These are phyloP conservation scores for Drechslerella dactyloides DNA, from an alignment of 2,329 filamentous ascomycete genomes.

Conservation along the genomic window DNA sequence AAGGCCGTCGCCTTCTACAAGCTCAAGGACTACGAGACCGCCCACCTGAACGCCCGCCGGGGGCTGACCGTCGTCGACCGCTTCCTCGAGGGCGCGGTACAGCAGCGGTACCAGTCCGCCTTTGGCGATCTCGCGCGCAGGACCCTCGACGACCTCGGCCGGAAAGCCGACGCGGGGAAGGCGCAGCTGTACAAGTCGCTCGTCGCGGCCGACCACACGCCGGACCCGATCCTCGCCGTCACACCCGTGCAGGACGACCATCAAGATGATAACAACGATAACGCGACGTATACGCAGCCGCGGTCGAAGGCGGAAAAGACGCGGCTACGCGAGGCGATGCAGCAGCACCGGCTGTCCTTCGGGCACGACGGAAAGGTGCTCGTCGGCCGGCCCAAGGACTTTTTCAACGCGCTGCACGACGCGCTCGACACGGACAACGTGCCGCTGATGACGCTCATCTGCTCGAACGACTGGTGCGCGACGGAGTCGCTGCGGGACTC, in stretches of 20 bases:
- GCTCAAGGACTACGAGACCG: conserved; percentile 39
- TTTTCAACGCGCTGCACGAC: conserved; percentile 39
- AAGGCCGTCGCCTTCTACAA: conserved; percentile 45
- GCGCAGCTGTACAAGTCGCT: conserved; percentile 35
- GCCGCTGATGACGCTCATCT: conserved; percentile 40
- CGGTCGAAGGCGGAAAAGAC: conserved; percentile 21
- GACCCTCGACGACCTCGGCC: conserved; percentile 36
- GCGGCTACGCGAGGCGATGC: conserved; percentile 27
- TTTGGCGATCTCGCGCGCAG: conserved; percentile 37
- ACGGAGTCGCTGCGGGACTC: conserved; percentile 26
- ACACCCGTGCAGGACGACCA: conserved; percentile 20
- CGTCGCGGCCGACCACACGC: conserved; percentile 10
- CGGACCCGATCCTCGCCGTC: conserved; percentile 37
- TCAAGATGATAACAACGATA: not conserved
- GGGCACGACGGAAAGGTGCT: conserved; percentile 40
- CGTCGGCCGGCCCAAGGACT: conserved; percentile 34
- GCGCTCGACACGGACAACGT: conserved; percentile 34
- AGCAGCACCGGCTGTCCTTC: conserved; percentile 31
- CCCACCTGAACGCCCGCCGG: conserved; percentile 36
- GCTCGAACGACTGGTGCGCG: conserved; percentile 43
- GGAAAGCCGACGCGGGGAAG: conserved; percentile 18
- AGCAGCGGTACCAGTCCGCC: conserved; percentile 25
- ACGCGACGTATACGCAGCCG: not conserved
- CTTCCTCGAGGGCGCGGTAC: conserved; percentile 13
- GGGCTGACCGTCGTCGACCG: conserved; percentile 30